Conservation (phyloP, 2,329 filamentous ascomycete species). For the Beauveria asiatica region DNA sequence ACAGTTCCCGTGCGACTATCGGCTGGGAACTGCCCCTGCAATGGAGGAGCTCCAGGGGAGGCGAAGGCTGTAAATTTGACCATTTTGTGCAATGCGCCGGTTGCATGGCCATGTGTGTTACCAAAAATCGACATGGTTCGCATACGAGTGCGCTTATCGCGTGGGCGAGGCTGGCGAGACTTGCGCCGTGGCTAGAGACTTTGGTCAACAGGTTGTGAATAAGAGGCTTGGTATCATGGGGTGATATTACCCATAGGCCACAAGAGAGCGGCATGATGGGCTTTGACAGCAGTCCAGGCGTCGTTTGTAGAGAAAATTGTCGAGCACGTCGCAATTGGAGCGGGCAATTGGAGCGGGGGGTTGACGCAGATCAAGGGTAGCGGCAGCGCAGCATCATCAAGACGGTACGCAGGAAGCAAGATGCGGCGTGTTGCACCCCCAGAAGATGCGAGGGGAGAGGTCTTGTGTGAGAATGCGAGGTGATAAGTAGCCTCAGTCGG, state of each 20-base stretch:
- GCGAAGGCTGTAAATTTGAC: slow-evolving; percentile 26
- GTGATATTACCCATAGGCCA: slow-evolving; percentile 4
- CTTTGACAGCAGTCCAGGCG: neutral
- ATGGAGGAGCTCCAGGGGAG: slow-evolving; percentile 21
- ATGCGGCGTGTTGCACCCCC: neutral
- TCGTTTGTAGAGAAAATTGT: neutral
- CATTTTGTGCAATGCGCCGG: slow-evolving; percentile 23
- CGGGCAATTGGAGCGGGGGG: neutral
- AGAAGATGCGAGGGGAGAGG: neutral
- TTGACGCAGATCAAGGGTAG: neutral
- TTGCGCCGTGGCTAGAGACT: neutral
- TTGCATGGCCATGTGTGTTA: slow-evolving; percentile 24
- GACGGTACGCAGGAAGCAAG: neutral
- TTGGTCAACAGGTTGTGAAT: neutral
- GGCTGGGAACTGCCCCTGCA: slow-evolving; percentile 18
- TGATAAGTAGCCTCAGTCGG: neutral
- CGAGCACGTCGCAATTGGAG: neutral
- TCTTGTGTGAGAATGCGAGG: neutral
- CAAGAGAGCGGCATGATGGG: slow-evolving; percentile 8
- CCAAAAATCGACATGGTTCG: slow-evolving; percentile 33
- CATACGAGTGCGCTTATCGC: slow-evolving; percentile 20
- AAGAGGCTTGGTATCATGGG: neutral
- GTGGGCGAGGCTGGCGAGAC: neutral
- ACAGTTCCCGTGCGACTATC: slow-evolving; percentile 20
- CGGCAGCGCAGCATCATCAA: neutral